Percentiles rank a stretch among this genome's conserved stretches.
These are phyloP conservation scores for Puccinia hordei DNA, from an alignment of 1,284 basidiomycete species.

Conservation along the genomic window DNA sequence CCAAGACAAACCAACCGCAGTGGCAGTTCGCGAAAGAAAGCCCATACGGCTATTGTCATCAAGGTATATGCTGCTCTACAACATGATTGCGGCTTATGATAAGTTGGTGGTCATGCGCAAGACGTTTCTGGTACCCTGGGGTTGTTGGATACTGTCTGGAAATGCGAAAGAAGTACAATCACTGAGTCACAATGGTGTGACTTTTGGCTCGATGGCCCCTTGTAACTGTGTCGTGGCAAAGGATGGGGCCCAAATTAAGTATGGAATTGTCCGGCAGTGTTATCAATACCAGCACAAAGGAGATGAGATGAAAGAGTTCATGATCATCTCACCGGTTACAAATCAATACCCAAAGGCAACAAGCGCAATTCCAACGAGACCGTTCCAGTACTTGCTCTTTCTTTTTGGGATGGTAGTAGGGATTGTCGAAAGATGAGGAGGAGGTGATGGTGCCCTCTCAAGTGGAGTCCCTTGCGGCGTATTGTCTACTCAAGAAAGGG, in stretches of 20 bases:
- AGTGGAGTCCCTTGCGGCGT: no score
- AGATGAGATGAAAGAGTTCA: not conserved
- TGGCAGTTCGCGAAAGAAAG: no score
- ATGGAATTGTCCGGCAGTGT: conserved; percentile 16
- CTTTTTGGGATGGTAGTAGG: conserved; percentile 6
- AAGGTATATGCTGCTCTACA: not conserved
- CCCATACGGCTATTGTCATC: not conserved
- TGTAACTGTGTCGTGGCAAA: conserved; percentile 17
- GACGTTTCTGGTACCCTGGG: not conserved
- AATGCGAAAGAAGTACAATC: not conserved
- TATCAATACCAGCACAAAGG: not conserved
- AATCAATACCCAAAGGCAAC: no score
- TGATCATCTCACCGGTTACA: no score
- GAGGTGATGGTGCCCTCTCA: not conserved
- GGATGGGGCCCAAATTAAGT: not conserved
- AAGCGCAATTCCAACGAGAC: not conserved
- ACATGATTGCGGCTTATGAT: not conserved
- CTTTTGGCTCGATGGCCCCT: not conserved
- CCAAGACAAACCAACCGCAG: no score
- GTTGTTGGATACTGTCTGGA: no score
- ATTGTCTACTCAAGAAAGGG: not conserved
- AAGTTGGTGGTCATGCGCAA: not conserved
- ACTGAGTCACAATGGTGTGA: not conserved
- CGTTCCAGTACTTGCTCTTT: conserved; percentile 13
- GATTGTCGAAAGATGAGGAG: conserved; percentile 11